Evolutionary conservation across 1,284 basidiomycete species (phyloP), one percentile per base, ranked within the genome.

Genomic region (Moniliella sp.): DNA sequence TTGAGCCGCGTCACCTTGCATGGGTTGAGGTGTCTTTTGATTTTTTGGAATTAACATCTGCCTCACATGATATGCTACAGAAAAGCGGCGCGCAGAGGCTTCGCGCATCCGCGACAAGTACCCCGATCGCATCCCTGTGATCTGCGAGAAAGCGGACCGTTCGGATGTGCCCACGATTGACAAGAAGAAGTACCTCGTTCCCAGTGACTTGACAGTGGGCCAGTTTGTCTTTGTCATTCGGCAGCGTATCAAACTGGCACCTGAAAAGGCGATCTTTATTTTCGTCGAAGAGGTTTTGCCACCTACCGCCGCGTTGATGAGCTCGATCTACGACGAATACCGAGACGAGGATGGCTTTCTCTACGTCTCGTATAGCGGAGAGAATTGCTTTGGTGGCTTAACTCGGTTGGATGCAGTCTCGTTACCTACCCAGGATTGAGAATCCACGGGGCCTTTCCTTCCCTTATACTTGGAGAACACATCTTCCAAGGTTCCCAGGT

Each of bases 141-240:
- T 99, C 64, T 99, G 91, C 66, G 91, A 99, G 72, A 94, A 94
- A 69, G 88, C 84, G 33, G 88, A 97, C 68, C 75, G 82, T 61
- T 88, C 86, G 36, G 91, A 99, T 64, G 94, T 97, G 60, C 83
- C 86, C 0, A 88, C 84, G 13, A 94, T 99, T 58, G 91, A 97
- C 71, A 99, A 99, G 81, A 97, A 97, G 79, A 99, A 97, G 70
- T 99, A 97, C 55, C 70, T 99, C 28, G 91, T 97, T 3, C 91
- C 91, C 33, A 88, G 91, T 79, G 88, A 97, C 66, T 68, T 97
- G 33, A 97, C 91, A 15, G 91, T 99, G 4, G 55, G 55, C 9
- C 55, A 99, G 63, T 99, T 99, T 61, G 91, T 99, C 39, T 99
- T 97, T 62, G 91, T 99, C 28, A 97, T 99, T 61, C 77, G 91